Base-by-base conservation (phyloP, 371 early-diverging fungal species). In the Mucor racemosus region DNA sequence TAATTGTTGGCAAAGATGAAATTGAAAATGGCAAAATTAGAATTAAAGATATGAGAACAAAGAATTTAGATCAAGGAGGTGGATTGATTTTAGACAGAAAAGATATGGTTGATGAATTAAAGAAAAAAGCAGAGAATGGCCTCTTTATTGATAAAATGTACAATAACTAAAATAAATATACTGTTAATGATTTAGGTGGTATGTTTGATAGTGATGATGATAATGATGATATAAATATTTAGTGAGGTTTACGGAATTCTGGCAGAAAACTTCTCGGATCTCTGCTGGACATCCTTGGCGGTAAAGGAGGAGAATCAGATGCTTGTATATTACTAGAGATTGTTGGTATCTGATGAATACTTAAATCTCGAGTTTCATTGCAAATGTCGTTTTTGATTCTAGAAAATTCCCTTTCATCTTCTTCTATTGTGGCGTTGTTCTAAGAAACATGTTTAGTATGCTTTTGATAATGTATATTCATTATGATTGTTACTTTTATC, bases 1-100 rank as follows among this genome's bases (percentile, higher is more conserved):
- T 98, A 33, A 94, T 97, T 66, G 82, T 98, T 40, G 97, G 97
- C 36, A 73, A 82, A 33, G 90, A 91, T 63, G 98, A 97, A 78
- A 55, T 97, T 26, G 86, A 82, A 17, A 76, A 84, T 31, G 91
- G 91, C 9, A 66, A 88, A 44, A 92, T 97, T 38, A 89, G 91
- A 76, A 84, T 99, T 64, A 97, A 97, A 84, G 90, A 91, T 64
- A 94, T 94, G 94, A 73, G 80, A 40, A 67, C 70, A n/a, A 90
- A 89, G 75, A 84, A 81, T 69, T 74, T 77, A 65, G 69, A 78
- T 21, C 87, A 88, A 75, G 80, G 79, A 17, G 83, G 83, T 55
- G 94, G 92, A 17, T 58, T 79, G 5, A 68, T 76, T 10, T 76
- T 89, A 17, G 64, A 76, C 42, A 84, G 92, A 42, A 57, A 67